Base-by-base conservation (phyloP, 176 grass and related monocot species). In the Aechmea fasciata region DNA sequence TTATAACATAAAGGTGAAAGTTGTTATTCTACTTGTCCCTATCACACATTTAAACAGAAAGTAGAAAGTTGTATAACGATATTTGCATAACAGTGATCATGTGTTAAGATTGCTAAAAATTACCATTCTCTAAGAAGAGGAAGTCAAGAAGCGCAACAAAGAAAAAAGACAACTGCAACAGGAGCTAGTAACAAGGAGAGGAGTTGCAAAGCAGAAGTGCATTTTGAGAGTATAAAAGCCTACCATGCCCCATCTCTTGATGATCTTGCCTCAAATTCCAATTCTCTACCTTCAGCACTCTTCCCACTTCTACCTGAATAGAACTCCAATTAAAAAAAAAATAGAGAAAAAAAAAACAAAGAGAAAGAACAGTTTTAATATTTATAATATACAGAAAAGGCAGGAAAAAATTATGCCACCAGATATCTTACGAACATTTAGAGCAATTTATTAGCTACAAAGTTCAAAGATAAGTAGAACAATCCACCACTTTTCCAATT, bases 261-360 rank as follows among this genome's bases (percentile, higher is more conserved):
- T 71, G 95, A 99, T 70, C 73, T 99, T 50, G 95, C 95, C 72
- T 99, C 95, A 83, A 99, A 99, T 71, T 94, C 78, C 80, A 99
- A 23, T 15, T 88, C 67, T 63, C 66, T 74, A 74, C 64, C 50
- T 18, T 88, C 82, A 72, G 85, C 73, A 78, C 77, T 13, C 70
- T 72, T 88, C 73, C 87, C 82, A 76, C 9, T 79, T 64, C 49
- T 50, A 54, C 70, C 85, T 88, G 70, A 78, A 83, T 81, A 80
- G 55, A 81, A 80, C 55, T 26, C 6, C 52, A 71, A 33, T 6
- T 4, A 7, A 7, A 41, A 41, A 41, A 41, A 41, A 41, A 29
- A 13, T 9, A 28, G 5, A 23, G 13, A 9, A 48, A 75, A 72
- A 75, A 74, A 7, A 23, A 13, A 9, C 29, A 72, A 72, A 75